These are phyloP conservation scores for Helicostylum pulchrum DNA, from an alignment of 192 early-diverging fungal species.

Conservation along the genomic window DNA sequence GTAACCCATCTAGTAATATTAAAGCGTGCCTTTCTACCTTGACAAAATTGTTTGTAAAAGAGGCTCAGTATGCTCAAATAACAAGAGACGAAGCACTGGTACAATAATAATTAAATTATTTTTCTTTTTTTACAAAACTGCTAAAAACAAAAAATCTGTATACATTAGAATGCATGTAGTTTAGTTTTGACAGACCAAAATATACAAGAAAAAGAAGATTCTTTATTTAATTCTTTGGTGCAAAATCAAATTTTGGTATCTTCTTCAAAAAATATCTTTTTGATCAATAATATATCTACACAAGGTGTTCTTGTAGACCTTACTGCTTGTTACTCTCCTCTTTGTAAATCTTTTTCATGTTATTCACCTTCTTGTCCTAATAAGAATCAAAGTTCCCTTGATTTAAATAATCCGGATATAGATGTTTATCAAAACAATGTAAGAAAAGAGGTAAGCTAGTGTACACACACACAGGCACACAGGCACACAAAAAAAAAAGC, in stretches of 20 bases:
- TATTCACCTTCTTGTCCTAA: slow-evolving; percentile 7
- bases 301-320: neutral
- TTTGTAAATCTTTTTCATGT: neutral
- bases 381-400: slow-evolving; percentile 4
- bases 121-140: neutral
- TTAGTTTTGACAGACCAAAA: slow-evolving; percentile 1
- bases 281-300: slow-evolving; percentile 2
- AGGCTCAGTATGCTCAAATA: slow-evolving; percentile 17
- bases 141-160: neutral
- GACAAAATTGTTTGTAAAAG: slow-evolving; percentile 10
- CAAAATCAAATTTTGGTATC: slow-evolving; percentile 4
- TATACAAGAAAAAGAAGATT: neutral
- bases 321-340: neutral
- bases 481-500: too few relatives aligned
- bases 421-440: neutral
- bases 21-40: slow-evolving; percentile 3
- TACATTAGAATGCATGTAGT: neutral
- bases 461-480: neutral
- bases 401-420: neutral
- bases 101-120: too few relatives aligned
- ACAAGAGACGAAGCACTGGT: slow-evolving; percentile 13
- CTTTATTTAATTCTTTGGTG: neutral
- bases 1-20: neutral
- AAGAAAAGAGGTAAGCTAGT: neutral
- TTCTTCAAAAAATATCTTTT: slow-evolving; percentile 5